These are phyloP conservation scores for Penicillium hesseltinei DNA, from an alignment of 2,329 filamentous ascomycete genomes.

Conservation along the genomic window DNA sequence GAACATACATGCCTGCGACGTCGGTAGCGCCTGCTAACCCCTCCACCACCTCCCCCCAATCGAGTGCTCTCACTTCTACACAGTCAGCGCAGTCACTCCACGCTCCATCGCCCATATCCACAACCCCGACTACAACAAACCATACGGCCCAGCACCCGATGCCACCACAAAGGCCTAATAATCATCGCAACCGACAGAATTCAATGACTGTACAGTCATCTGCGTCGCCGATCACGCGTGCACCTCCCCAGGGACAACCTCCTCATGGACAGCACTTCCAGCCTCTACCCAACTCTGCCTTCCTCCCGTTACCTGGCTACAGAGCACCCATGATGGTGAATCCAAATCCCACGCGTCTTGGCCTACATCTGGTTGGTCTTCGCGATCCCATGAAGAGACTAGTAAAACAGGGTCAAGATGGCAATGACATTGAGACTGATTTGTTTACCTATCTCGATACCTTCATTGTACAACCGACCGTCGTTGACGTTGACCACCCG, in stretches of 20 bases:
- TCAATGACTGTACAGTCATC: neutral
- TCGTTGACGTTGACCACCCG: constrained; percentile 26
- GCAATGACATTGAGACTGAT: constrained; percentile 23
- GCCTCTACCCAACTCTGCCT: neutral
- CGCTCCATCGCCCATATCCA: neutral
- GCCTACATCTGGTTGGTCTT: constrained; percentile 58
- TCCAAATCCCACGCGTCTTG: constrained; percentile 16
- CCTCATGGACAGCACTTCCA: neutral
- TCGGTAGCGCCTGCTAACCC: neutral
- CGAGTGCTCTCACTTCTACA: neutral
- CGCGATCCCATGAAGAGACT: constrained; percentile 51
- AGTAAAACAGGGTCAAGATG: constrained; percentile 19
- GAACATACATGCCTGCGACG: neutral
- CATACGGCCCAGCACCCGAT: neutral
- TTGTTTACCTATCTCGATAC: constrained; percentile 39
- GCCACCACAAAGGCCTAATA: neutral
- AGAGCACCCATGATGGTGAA: constrained; percentile 16
- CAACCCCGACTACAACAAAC: neutral
- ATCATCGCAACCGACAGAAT: neutral
- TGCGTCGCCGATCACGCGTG: neutral
- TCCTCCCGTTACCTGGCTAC: constrained; percentile 15
- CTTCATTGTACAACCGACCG: constrained; percentile 31
- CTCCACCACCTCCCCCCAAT: neutral
- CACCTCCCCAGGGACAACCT: neutral
- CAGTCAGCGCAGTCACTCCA: neutral